These are phyloP conservation scores for Stevia rebaudiana DNA, from an alignment of 140 eudicot genomes.

Conservation along the genomic window DNA sequence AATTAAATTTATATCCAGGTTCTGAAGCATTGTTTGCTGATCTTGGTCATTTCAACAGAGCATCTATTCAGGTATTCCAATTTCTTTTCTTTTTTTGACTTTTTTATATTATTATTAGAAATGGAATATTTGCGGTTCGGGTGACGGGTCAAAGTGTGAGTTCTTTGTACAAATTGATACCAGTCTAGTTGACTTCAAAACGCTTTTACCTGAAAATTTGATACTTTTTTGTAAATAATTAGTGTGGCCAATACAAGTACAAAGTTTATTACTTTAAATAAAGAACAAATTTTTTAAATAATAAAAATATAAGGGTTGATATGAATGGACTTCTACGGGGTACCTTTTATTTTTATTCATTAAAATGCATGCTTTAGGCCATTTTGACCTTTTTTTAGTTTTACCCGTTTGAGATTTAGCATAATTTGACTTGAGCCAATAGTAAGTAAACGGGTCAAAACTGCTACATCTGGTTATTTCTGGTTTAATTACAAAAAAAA, in stretches of 20 bases:
- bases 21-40: conserved; percentile 79
- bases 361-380: background rate
- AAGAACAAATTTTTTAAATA: background rate
- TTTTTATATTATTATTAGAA: background rate
- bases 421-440: background rate
- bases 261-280: background rate
- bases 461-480: background rate
- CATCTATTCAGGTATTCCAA: conserved; percentile 48
- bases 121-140: background rate
- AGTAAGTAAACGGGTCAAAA: background rate
- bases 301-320: background rate
- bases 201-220: background rate
- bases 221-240: background rate
- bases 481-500: background rate
- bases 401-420: background rate
- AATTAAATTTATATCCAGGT: conserved; percentile 43
- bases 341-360: background rate
- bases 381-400: background rate
- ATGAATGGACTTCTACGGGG: too few species aligned
- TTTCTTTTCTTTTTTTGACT: too few species aligned
- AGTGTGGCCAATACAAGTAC: background rate
- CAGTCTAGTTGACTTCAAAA: background rate
- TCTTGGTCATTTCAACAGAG: conserved; percentile 61
- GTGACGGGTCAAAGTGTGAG: background rate
- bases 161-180: background rate